Percentiles rank a stretch among this genome's conserved stretches.
Conservation (phyloP, 768 basidiomycete species). For the Fibroporia radiculosa region DNA sequence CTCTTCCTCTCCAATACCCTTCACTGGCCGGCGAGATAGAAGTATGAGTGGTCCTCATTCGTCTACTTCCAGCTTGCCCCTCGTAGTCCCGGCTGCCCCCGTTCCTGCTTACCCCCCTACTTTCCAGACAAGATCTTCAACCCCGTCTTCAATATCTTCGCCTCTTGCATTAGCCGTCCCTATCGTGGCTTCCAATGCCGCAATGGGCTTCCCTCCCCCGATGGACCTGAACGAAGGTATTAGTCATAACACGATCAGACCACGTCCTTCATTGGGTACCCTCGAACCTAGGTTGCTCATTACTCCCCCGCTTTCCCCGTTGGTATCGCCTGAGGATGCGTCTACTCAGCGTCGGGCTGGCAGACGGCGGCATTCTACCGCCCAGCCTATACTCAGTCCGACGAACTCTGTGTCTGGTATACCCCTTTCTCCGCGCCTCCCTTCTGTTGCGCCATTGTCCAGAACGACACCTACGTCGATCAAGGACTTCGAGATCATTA, state of each 20-base stretch:
- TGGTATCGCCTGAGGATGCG: conserved; percentile 47
- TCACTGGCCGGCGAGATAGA: conserved; percentile 10
- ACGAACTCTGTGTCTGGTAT: conserved; percentile 27
- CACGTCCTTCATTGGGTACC: conserved; percentile 60
- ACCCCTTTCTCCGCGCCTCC: conserved; percentile 83
- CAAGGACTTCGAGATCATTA: conserved; percentile 99
- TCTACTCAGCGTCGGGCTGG: conserved; percentile 44
- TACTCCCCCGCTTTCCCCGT: conserved; percentile 68
- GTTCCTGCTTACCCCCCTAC: conserved; percentile 30
- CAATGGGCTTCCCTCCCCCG: conserved; percentile 53
- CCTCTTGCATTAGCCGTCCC: conserved; percentile 81
- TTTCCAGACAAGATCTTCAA: conserved; percentile 72
- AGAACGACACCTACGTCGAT: conserved; percentile 85
- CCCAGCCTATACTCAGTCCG: conserved; percentile 53
- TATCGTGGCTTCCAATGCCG: conserved; percentile 63
- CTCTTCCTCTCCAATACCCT: conserved; percentile 36
- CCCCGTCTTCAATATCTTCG: conserved; percentile 83
- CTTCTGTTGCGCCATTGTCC: conserved; percentile 68
- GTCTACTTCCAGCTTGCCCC: conserved; percentile 3
- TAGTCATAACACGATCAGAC: conserved; percentile 40
- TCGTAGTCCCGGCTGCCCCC: conserved; percentile 19
- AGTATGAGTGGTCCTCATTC: conserved; percentile 3
- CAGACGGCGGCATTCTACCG: conserved; percentile 55
- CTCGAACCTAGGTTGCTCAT: conserved; percentile 59
- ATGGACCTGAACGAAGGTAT: conserved; percentile 56